phyloP scores from a whole-genome alignment of 2,329 filamentous ascomycete genomes.

The Botrytis tulipae region DNA sequence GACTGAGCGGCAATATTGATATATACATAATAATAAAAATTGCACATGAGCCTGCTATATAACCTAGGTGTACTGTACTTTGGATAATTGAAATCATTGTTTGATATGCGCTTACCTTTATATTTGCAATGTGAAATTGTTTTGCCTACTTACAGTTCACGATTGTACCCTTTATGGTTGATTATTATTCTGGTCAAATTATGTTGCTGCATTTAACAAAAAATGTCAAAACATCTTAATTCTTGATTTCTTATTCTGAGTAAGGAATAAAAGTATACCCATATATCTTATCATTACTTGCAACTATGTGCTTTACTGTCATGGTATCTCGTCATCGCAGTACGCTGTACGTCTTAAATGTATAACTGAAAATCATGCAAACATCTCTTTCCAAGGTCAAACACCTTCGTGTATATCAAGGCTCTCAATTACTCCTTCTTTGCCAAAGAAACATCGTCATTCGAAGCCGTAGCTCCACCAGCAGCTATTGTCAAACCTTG shows the following conservation, averaged over 20 bases:
- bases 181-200: too few relatives aligned
- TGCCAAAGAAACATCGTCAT: constrained; percentile 28
- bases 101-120: neutral
- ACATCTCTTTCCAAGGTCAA: neutral
- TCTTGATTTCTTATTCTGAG: neutral
- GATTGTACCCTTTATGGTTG: neutral
- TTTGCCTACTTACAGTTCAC: neutral
- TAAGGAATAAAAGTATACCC: too few relatives aligned
- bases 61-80: too few relatives aligned
- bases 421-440: constrained; percentile 23
- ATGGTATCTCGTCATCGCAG: neutral
- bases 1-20: fast-evolving
- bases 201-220: too few relatives aligned
- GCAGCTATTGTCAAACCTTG: constrained; percentile 52
- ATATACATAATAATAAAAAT: neutral
- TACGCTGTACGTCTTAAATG: neutral
- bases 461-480: constrained; percentile 27
- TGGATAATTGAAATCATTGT: neutral
- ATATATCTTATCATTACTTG: neutral
- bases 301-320: neutral
- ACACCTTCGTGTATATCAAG: neutral
- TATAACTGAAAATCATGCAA: neutral
- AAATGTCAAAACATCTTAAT: neutral
- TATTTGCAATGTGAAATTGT: neutral
- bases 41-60: neutral